Conservation (phyloP, 2,329 filamentous ascomycete species). For the Atkinsonella hypoxylon region DNA sequence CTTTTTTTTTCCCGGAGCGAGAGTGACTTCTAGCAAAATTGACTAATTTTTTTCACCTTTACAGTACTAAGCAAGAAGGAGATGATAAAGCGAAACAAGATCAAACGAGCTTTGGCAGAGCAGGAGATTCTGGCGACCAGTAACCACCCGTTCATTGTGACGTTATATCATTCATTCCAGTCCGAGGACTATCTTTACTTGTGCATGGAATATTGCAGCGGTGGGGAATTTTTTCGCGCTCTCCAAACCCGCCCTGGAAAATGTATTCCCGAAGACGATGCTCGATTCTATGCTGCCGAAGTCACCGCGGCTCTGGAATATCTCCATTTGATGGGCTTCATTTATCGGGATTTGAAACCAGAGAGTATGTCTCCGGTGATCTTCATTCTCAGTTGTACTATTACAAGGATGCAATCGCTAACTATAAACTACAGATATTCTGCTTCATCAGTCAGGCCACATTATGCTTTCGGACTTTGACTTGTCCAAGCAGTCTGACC, state of each 20-base stretch:
- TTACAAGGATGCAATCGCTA: not conserved
- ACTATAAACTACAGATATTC: constrained; percentile 54
- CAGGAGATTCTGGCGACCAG: constrained; percentile 97
- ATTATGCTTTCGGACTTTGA: constrained; percentile 99
- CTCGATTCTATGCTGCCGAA: constrained; percentile 93
- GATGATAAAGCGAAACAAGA: constrained; percentile 99
- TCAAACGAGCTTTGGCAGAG: constrained; percentile 93
- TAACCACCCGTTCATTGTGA: constrained; percentile 98
- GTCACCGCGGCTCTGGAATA: constrained; percentile 95
- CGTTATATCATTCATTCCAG: constrained; percentile 96
- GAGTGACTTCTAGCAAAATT: not conserved
- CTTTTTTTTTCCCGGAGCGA: not conserved
- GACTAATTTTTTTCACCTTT: not conserved
- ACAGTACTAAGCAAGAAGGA: constrained; percentile 97
- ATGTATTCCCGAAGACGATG: constrained; percentile 93
- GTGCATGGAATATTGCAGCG: constrained; percentile 99
- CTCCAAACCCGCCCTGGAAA: constrained; percentile 94
- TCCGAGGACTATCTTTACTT: constrained; percentile 97
- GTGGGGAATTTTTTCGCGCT: constrained; percentile 95
- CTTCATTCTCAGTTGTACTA: not conserved
- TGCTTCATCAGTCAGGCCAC: constrained; percentile 97
- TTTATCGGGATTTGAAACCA: constrained; percentile 94
- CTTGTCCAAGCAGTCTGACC: constrained; percentile 92
- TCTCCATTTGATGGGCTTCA: constrained; percentile 97
- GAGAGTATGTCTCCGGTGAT: constrained; percentile 63